Base-by-base conservation (phyloP, 257 asterid species). In the Capsicum chinense region DNA sequence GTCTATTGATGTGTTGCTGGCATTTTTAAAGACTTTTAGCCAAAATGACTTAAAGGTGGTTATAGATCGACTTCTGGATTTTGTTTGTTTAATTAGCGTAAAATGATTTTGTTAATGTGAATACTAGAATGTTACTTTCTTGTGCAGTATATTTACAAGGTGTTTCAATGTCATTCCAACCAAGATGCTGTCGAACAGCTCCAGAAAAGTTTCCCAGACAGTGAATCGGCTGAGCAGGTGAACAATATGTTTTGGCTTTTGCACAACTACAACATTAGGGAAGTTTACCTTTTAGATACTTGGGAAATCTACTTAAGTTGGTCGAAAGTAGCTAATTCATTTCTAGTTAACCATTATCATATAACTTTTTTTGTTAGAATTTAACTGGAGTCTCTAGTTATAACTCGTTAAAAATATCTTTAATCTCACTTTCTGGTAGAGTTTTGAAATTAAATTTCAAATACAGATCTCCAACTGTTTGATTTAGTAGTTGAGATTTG, bases 181-280 rank as follows among this genome's bases (percentile, higher is more conserved):
- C 92, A 93, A 19, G 88, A 89, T 0, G 89, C 87, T 70, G 90
- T 87, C 82, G 91, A 88, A 79, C 87, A 92, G 66, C 74, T 88
- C 76, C 90, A 88, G 90, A 92, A 89, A 84, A 64, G 39, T 56
- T 90, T 92, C 37, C 89, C 97, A 6, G 92, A 90, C 84, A 79
- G 69, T 58, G 99, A 93, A 87, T 87, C 93, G 16, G 83, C 92
- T 37, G 98, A 95, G 84, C 97, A 93, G 98, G 99, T 97, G 83
- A 44, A 60, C 86, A 79, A 33, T 16, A 35, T 69, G 19, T 83
- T 42, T 57, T 83, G 71, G 58, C 57, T 54, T 83, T 59, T 68
- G 21, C 47, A 8, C 26, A 19, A 15, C 33, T 64, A 56, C 17
- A 19, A n/a, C 48, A 12, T 39, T 26, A 9, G 47, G 47, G 73